Evolutionary conservation across 768 basidiomycete species (phyloP).

Genomic region (Russula olivacea): DNA sequence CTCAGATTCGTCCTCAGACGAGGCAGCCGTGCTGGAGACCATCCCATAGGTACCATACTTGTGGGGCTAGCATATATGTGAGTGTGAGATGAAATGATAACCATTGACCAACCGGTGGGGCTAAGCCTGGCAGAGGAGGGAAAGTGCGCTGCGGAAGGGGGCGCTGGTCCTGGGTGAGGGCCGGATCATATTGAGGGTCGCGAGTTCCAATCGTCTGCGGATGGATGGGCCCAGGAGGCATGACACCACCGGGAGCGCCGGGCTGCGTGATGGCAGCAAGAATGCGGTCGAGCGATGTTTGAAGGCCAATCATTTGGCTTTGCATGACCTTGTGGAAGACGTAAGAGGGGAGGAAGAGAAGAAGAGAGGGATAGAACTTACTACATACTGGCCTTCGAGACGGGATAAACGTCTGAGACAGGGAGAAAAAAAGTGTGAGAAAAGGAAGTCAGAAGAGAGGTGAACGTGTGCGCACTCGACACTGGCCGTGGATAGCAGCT

Average conservation of each 20-base stretch:
- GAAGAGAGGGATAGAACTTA: conserved; percentile 33
- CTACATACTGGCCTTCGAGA: conserved; percentile 81
- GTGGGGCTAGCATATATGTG: conserved; percentile 53
- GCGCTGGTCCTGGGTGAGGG: conserved; percentile 30
- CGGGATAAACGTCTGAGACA: conserved; percentile 64
- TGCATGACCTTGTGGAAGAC: conserved; percentile 70
- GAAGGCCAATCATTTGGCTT: conserved; percentile 93
- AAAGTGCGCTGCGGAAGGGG: conserved; percentile 42
- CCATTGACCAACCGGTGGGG: conserved; percentile 63
- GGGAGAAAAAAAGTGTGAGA: conserved; percentile 5
- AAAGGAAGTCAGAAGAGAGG: conserved; percentile 20
- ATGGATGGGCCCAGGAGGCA: conserved; percentile 28
- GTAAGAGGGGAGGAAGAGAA: conserved; percentile 7
- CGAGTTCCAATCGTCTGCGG: conserved; percentile 24
- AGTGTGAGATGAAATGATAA: conserved; percentile 19
- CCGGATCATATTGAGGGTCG: conserved; percentile 31
- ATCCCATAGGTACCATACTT: conserved; percentile 92
- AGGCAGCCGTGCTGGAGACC: conserved; percentile 73
- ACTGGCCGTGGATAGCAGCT: conserved; percentile 54
- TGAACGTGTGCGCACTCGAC: conserved; percentile 53
- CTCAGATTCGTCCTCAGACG: conserved; percentile 89
- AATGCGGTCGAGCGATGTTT: conserved; percentile 82
- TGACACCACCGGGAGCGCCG: conserved; percentile 28
- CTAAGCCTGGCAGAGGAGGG: conserved; percentile 87
- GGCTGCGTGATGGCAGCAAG: conserved; percentile 49